Conservation (phyloP, 1,284 basidiomycete genomes). For the Sanghuangporus baumii region DNA sequence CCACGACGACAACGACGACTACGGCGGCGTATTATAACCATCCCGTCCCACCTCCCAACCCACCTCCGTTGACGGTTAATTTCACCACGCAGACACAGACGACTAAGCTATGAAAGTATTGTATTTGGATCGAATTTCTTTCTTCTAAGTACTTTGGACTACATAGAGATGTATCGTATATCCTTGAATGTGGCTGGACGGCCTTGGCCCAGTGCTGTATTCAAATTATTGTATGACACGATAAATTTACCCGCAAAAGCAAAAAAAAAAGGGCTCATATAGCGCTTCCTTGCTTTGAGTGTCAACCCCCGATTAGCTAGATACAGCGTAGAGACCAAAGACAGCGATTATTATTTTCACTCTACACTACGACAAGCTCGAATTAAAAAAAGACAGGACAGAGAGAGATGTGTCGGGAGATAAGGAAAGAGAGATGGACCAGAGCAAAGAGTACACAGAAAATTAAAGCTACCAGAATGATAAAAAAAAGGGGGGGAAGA, state of each 20-base stretch:
- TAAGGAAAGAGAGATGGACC: neutral
- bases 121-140: neutral
- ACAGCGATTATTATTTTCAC: neutral
- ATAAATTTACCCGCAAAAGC: neutral
- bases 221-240: neutral
- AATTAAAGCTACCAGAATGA: too few relatives aligned
- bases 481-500: too few relatives aligned
- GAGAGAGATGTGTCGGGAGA: neutral
- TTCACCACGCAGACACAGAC: conserved; percentile 7
- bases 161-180: too few relatives aligned
- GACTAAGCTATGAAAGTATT: conserved; percentile 10
- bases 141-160: too few relatives aligned
- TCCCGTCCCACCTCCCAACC: neutral
- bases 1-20: neutral
- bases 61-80: neutral
- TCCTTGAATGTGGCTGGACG: too few relatives aligned
- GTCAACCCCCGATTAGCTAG: neutral
- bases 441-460: neutral
- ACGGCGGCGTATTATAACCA: conserved; percentile 2
- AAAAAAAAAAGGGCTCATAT: too few relatives aligned
- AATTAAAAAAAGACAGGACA: neutral
- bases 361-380: neutral
- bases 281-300: too few relatives aligned
- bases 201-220: too few relatives aligned
- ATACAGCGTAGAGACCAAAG: neutral